Percentiles rank a stretch among this genome's conserved stretches.
Evolutionary conservation across 2,329 filamentous ascomycete species (phyloP).

Genomic region (Shiraia bambusicola): DNA sequence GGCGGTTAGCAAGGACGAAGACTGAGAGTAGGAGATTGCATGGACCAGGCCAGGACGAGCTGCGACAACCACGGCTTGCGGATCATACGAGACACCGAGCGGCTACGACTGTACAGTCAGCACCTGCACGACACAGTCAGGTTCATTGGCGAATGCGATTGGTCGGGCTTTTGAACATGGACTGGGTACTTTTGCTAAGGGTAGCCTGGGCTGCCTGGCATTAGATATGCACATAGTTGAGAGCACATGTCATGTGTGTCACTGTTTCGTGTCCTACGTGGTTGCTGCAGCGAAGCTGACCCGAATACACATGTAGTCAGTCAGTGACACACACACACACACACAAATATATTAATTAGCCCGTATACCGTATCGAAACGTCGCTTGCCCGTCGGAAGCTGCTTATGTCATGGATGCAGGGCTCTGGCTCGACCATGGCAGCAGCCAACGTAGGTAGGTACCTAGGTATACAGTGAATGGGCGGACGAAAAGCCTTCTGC

Average conservation of each 20-base stretch:
- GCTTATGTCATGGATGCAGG: background rate
- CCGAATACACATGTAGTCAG: background rate
- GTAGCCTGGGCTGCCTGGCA: too few species aligned
- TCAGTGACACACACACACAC: background rate
- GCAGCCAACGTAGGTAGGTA: too few species aligned
- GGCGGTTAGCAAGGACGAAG: background rate
- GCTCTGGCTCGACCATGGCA: too few species aligned
- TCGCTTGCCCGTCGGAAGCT: background rate
- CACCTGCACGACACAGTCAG: constrained; percentile 6
- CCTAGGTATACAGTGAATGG: too few species aligned
- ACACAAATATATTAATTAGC: background rate
- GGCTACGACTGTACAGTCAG: constrained; percentile 21
- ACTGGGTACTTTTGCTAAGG: too few species aligned
- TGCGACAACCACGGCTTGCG: constrained; percentile 12
- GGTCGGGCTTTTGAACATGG: constrained; percentile 5
- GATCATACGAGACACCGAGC: constrained; percentile 26
- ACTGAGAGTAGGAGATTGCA: background rate
- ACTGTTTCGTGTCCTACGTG: constrained; percentile 6
- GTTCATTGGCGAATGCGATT: constrained; percentile 9
- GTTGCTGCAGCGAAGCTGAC: constrained; percentile 27
- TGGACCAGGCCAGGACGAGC: background rate
- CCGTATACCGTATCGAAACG: constrained; percentile 4
- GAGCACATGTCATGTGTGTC: background rate
- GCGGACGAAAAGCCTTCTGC: background rate
- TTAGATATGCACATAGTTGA: too few species aligned